These are phyloP conservation scores for Penicillium sp. DNA, from an alignment of 2,329 filamentous ascomycete genomes.

Conservation along the genomic window DNA sequence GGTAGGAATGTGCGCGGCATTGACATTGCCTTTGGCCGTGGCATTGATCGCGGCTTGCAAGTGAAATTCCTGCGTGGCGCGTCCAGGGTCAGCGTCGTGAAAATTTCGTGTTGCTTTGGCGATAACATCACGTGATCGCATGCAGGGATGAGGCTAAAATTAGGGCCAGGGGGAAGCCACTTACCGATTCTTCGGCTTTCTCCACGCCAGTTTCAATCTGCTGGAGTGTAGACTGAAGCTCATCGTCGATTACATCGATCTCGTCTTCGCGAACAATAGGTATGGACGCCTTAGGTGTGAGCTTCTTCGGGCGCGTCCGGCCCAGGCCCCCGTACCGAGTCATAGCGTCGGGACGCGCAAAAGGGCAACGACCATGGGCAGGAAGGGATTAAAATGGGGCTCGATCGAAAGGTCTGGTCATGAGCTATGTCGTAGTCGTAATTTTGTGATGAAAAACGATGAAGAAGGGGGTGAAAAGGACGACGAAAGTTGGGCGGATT, in stretches of 20 bases:
- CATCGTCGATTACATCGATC: conserved; percentile 87
- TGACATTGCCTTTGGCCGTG: conserved; percentile 62
- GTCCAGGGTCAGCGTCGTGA: conserved; percentile 28
- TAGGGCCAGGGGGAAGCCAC: conserved; percentile 53
- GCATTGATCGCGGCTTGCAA: conserved; percentile 81
- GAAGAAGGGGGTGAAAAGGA: conserved; percentile 49
- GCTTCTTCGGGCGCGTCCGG: conserved; percentile 66
- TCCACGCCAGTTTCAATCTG: conserved; percentile 96
- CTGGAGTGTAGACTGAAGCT: conserved; percentile 76
- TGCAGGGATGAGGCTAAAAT: conserved; percentile 39
- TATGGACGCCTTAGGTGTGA: conserved; percentile 87
- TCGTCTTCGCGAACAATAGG: conserved; percentile 87
- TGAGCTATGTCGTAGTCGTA: conserved; percentile 57
- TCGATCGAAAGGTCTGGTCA: conserved; percentile 64
- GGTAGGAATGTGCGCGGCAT: conserved; percentile 69
- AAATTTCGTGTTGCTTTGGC: conserved; percentile 39
- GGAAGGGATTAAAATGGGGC: conserved; percentile 66
- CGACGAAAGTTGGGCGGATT: conserved; percentile 21
- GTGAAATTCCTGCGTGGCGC: conserved; percentile 78
- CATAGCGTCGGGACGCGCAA: conserved; percentile 48
- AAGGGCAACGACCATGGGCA: conserved; percentile 43
- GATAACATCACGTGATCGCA: conserved; percentile 44
- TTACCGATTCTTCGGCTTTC: conserved; percentile 94
- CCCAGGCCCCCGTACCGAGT: conserved; percentile 51
- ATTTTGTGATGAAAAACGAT: conserved; percentile 61